Conservation (phyloP, 2,329 filamentous ascomycete genomes). For the Hypoxylon sp. region DNA sequence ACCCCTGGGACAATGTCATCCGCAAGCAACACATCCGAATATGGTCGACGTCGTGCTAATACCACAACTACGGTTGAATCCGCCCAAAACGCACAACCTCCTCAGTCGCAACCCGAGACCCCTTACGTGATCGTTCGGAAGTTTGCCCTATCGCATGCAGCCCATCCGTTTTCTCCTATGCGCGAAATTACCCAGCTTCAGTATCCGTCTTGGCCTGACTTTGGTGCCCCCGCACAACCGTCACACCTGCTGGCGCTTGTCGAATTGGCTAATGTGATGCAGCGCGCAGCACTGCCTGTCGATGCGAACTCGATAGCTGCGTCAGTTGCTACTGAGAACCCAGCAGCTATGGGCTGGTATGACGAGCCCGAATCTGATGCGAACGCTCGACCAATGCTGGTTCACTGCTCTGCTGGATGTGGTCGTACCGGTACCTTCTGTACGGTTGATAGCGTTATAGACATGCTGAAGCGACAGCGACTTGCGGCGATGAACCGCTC, state of each 20-base stretch:
- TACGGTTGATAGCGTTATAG: constrained; percentile 94
- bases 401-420: constrained; percentile 97
- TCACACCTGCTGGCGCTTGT: constrained; percentile 88
- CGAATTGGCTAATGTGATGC: constrained; percentile 87
- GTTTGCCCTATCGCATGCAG: constrained; percentile 83
- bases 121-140: constrained; percentile 88
- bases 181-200: constrained; percentile 95
- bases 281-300: constrained; percentile 67
- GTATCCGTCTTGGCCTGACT: constrained; percentile 97
- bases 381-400: constrained; percentile 79
- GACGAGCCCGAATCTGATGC: constrained; percentile 72
- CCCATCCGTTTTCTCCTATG: constrained; percentile 85
- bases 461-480: constrained; percentile 93
- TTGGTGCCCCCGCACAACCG: constrained; percentile 91
- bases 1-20: constrained; percentile 56
- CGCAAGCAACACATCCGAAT: constrained; percentile 54
- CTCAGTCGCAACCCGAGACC: constrained; percentile 64
- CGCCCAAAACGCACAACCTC: constrained; percentile 51
- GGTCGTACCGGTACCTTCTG: constrained; percentile 97
- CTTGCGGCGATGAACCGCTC: constrained; percentile 53
- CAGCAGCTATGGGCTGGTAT: constrained; percentile 62
- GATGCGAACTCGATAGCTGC: constrained; percentile 60
- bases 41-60: constrained; percentile 67
- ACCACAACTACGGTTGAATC: constrained; percentile 65
- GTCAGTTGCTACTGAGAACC: constrained; percentile 49